Base-by-base conservation (phyloP, 2,329 filamentous ascomycete genomes). In the Xylariaceae sp. region DNA sequence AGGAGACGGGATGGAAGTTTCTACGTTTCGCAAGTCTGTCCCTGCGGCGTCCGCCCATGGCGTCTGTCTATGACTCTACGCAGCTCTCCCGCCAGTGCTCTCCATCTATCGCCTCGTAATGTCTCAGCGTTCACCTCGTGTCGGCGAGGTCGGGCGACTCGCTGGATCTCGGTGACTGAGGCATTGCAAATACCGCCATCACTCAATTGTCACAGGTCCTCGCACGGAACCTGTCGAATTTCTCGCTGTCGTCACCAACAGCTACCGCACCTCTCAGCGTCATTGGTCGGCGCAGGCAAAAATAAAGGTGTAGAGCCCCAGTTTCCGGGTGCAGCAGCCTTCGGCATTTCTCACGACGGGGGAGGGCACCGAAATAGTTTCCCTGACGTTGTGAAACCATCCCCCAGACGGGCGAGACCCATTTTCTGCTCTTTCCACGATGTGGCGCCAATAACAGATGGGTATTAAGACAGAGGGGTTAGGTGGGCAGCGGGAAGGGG, bases 331-430 rank as follows among this genome's bases (percentile, higher is more conserved):
- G 22, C 22, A 51, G 53, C 48, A 56, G 51, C 45, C 51, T 53
- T 56, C 53, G 53, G 53, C 53, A 56, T 54, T 54, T 51, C 22
- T 32, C 31, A 46, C 4, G 42, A 44, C 12, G 36, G 47, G 42
- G 49, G 46, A 44, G 43, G 30, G 33, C 39, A 36, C 43, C 31
- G 39, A 11, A 18, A 44, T 14, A 9, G 39, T 42, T 27, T 27
- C 33, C 35, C 40, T 41, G 42, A 53, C 17, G 43, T 39, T 43
- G 51, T 54, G 48, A 33, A 48, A 54, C 45, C 19, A 35, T 22
- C 22, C 22, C 22, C 22, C 22, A 27, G 22, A 27, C 7, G 22
- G n/a, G 22, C 22, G 22, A 27, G 22, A 27, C 22, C 22, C 22
- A 4, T 27, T 27, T 27, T 27, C 22, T 27, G 22, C 22, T 27